phyloP scores from a whole-genome alignment of 2,329 filamentous ascomycete species.

The Stachybotrys chartarum region DNA sequence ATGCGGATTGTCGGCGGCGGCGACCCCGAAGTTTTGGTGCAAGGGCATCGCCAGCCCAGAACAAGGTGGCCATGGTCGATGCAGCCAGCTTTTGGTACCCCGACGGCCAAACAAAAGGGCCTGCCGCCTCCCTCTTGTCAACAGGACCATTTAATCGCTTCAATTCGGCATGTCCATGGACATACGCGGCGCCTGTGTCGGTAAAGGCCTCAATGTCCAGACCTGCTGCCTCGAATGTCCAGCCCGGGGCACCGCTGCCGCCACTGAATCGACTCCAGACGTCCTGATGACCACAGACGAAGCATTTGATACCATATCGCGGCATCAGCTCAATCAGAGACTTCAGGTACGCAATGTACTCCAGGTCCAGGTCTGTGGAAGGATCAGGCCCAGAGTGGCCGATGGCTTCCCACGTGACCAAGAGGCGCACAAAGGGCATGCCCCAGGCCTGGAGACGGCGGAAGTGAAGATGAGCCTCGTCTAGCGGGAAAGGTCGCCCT shows the following conservation, averaged over 20 bases:
- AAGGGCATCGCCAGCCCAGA: constrained; percentile 20
- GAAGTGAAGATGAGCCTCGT: constrained; percentile 31
- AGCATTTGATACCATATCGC: constrained; percentile 29
- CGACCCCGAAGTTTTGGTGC: constrained; percentile 15
- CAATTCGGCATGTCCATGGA: constrained; percentile 26
- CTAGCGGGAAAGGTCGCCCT: constrained; percentile 28
- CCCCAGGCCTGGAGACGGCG: constrained; percentile 29
- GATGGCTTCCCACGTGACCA: constrained; percentile 35
- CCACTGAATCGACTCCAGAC: constrained; percentile 35
- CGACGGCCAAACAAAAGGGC: constrained; percentile 28
- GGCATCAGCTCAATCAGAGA: constrained; percentile 29
- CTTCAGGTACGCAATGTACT: constrained; percentile 30
- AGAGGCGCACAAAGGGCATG: constrained; percentile 28
- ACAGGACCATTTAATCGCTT: constrained; percentile 12
- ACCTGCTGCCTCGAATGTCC: constrained; percentile 33
- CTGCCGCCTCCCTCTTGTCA: constrained; percentile 24
- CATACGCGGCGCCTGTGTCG: constrained; percentile 24
- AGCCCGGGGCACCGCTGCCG: constrained; percentile 32
- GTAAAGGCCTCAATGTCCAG: constrained; percentile 29
- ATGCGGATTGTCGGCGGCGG: constrained; percentile 3
- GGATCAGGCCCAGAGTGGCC: constrained; percentile 24
- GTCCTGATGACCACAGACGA: constrained; percentile 35
- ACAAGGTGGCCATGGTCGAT: constrained; percentile 21
- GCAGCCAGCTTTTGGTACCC: constrained; percentile 30
- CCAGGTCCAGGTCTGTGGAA: constrained; percentile 24